Evolutionary conservation across 176 grass and related monocot genomes (phyloP).

Genomic region (Avena insularis): DNA sequence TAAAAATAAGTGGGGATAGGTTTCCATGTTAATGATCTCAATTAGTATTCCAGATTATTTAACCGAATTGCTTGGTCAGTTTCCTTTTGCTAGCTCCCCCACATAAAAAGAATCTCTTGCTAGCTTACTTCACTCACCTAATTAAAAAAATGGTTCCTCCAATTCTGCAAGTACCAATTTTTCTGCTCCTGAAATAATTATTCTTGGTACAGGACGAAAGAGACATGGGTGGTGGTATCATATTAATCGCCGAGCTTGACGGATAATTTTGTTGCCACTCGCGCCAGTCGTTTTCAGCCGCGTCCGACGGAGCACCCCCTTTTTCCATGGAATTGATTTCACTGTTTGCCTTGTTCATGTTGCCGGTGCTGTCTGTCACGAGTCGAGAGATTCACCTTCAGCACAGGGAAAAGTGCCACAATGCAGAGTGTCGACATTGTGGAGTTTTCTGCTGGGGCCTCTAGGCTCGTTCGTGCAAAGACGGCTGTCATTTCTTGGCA

Average conservation of each 20-base stretch:
- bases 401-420: conserved; percentile 1
- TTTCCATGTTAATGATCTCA: conserved; percentile 32
- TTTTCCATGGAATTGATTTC: neutral
- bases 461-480: neutral
- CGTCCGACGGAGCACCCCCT: neutral
- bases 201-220: neutral
- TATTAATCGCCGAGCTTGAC: conserved; percentile 29
- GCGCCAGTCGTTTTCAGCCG: neutral
- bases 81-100: neutral
- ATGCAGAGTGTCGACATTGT: conserved; percentile 49
- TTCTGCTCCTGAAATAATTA: neutral
- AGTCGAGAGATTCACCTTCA: conserved; percentile 24
- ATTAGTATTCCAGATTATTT: conserved; percentile 17
- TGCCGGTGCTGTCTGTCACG: conserved; percentile 15
- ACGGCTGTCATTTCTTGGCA: conserved; percentile 27
- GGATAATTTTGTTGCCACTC: conserved; percentile 1
- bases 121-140: conserved; percentile 27
- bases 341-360: neutral
- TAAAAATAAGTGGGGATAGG: conserved; percentile 31
- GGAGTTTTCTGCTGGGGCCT: neutral
- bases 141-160: neutral
- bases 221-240: conserved; percentile 20
- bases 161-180: neutral
- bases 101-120: neutral
- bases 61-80: conserved; percentile 15